phyloP scores from a whole-genome alignment of 108 stramenopile genomes.

The Epipyxis sp. region DNA sequence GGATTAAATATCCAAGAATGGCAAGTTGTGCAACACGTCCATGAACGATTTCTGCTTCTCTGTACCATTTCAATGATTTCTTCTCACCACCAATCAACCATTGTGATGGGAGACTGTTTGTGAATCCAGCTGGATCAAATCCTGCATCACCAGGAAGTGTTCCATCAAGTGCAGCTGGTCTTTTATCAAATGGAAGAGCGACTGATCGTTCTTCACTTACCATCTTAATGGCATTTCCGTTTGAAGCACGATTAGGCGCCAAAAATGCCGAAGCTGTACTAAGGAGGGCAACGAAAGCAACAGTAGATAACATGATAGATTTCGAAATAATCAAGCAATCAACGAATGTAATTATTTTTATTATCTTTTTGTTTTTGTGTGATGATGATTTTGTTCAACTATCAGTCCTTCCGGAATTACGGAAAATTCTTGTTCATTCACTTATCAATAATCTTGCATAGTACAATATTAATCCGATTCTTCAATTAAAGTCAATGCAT shows the following conservation, averaged over 20 bases:
- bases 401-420: too few species aligned
- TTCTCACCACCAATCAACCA: constrained; percentile 57
- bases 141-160: constrained; percentile 84
- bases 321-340: neutral
- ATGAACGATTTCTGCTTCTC: constrained; percentile 93
- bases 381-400: too few species aligned
- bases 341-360: too few species aligned
- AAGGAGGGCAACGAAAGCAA: neutral
- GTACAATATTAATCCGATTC: too few species aligned
- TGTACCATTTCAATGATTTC: constrained; percentile 70
- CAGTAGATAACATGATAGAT: neutral
- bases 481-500: too few species aligned
- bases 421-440: too few species aligned
- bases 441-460: too few species aligned
- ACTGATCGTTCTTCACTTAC: neutral
- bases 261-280: neutral
- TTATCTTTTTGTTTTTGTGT: too few species aligned
- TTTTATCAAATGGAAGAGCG: constrained; percentile 1
- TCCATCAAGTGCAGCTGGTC: constrained; percentile 79
- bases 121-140: constrained; percentile 92
- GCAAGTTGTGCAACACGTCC: constrained; percentile 95
- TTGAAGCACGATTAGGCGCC: neutral
- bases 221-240: too few species aligned
- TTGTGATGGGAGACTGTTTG: constrained; percentile 67
- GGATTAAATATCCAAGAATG: constrained; percentile 88